A percentile compares a stretch with the other conserved stretches of the same genome.
phyloP scores from a whole-genome alignment of 768 basidiomycete genomes.

The Lyophyllum decastes region DNA sequence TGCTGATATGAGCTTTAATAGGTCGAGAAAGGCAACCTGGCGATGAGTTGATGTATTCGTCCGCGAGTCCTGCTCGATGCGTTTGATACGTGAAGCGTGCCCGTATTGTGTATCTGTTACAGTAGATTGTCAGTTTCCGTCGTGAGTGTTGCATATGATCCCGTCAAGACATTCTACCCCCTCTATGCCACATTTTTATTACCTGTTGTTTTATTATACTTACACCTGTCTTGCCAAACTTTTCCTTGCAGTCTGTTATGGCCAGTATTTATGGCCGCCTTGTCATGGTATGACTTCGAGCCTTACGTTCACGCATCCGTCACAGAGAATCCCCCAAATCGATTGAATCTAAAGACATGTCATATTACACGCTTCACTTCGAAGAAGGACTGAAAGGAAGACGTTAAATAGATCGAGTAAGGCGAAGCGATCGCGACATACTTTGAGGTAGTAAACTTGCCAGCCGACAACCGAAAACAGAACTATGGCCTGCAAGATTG shows the following conservation, averaged over 20 bases:
- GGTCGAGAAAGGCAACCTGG: conserved; percentile 55
- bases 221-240: conserved; percentile 22
- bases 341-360: conserved; percentile 13
- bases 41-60: conserved; percentile 36
- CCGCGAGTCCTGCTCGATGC: neutral
- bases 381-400: conserved; percentile 68
- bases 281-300: conserved; percentile 3
- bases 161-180: conserved; percentile 9
- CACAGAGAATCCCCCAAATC: neutral
- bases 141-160: conserved; percentile 10
- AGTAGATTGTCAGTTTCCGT: conserved; percentile 12
- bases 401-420: conserved; percentile 5
- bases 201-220: conserved; percentile 13
- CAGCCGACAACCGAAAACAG: conserved; percentile 90
- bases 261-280: neutral
- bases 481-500: conserved; percentile 84
- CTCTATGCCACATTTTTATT: conserved; percentile 16
- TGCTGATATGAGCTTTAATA: conserved; percentile 50
- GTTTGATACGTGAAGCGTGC: conserved; percentile 13
- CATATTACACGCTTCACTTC: conserved; percentile 90
- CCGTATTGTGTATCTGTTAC: conserved; percentile 16
- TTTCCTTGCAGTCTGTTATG: conserved; percentile 5
- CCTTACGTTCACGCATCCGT: neutral
- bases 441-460: conserved; percentile 98
- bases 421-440: conserved; percentile 27